A percentile compares a stretch with the other conserved stretches of the same genome.
These are phyloP conservation scores for Macadamia integrifolia DNA, from an alignment of 164 flowering plant genomes.

Conservation along the genomic window DNA sequence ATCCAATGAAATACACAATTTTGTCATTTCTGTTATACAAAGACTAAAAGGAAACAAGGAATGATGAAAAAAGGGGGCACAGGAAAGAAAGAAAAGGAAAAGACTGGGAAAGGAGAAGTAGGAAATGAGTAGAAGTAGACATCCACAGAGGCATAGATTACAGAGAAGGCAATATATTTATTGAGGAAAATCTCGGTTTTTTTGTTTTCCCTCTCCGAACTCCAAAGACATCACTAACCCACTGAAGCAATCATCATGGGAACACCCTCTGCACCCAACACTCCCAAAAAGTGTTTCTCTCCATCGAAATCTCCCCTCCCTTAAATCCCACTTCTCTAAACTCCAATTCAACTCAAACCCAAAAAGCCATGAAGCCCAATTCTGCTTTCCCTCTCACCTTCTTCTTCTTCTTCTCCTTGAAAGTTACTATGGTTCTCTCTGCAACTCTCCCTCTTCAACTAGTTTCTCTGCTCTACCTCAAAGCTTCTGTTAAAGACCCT, in stretches of 20 bases:
- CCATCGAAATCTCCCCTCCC: constrained; percentile 35
- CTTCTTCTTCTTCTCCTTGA: constrained; percentile 11
- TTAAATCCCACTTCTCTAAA: constrained; percentile 50
- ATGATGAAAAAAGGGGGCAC: not conserved
- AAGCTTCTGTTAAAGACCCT: constrained; percentile 67
- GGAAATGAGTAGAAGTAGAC: constrained; percentile 3
- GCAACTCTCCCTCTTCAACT: constrained; percentile 31
- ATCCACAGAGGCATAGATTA: not conserved
- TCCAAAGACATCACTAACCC: constrained; percentile 16
- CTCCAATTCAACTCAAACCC: constrained; percentile 14
- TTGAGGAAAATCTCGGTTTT: no score
- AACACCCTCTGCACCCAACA: constrained; percentile 56
- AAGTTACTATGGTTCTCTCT: constrained; percentile 13
- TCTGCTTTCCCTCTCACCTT: constrained; percentile 13
- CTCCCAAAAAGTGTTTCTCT: constrained; percentile 56
- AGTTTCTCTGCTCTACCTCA: constrained; percentile 60
- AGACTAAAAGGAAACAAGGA: not conserved
- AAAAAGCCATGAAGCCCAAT: constrained; percentile 37
- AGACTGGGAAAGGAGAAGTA: constrained; percentile 6
- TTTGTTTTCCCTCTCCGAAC: not conserved
- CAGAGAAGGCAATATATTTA: no score
- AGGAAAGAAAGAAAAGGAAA: not conserved
- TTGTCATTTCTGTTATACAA: not conserved
- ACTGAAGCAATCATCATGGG: constrained; percentile 59
- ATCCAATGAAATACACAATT: not conserved